Percentiles rank a stretch among this genome's conserved stretches.
phyloP scores from a whole-genome alignment of 192 early-diverging fungal genomes.

The Jimgerdemannia flammicorona region DNA sequence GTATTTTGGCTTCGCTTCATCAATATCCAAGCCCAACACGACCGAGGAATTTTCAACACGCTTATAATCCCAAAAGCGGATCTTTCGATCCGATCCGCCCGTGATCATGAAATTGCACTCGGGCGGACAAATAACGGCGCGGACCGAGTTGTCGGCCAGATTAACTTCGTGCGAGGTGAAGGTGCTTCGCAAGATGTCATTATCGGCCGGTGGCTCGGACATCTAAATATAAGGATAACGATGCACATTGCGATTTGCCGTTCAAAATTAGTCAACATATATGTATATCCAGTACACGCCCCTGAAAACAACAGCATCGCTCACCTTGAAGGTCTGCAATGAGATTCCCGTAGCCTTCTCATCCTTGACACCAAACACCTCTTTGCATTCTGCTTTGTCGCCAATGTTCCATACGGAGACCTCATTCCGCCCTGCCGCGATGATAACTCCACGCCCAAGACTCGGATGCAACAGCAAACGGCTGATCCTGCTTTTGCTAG shows the following conservation, averaged over 20 bases:
- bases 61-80: slow-evolving; percentile 79
- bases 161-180: slow-evolving; percentile 53
- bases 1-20: slow-evolving; percentile 55
- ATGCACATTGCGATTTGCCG: neutral
- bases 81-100: slow-evolving; percentile 79
- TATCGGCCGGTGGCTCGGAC: slow-evolving; percentile 31
- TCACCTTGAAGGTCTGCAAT: slow-evolving; percentile 46
- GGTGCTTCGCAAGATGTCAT: slow-evolving; percentile 48
- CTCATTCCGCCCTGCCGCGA: slow-evolving; percentile 69
- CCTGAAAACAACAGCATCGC: neutral
- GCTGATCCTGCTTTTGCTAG: slow-evolving; percentile 58
- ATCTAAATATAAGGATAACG: slow-evolving; percentile 5
- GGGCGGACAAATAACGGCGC: slow-evolving; percentile 51
- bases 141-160: slow-evolving; percentile 54
- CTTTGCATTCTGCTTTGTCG: slow-evolving; percentile 58
- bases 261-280: neutral
- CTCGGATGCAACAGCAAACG: slow-evolving; percentile 46
- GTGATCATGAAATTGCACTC: slow-evolving; percentile 68
- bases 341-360: slow-evolving; percentile 40
- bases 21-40: slow-evolving; percentile 56
- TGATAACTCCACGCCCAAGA: slow-evolving; percentile 48
- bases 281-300: neutral
- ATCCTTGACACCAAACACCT: slow-evolving; percentile 66
- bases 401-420: slow-evolving; percentile 78
- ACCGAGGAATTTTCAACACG: slow-evolving; percentile 71